Evolutionary conservation across 495 filamentous ascomycete species (phyloP), one percentile per base, ranked within the genome.

Genomic region (Pyrenula massariospora): DNA sequence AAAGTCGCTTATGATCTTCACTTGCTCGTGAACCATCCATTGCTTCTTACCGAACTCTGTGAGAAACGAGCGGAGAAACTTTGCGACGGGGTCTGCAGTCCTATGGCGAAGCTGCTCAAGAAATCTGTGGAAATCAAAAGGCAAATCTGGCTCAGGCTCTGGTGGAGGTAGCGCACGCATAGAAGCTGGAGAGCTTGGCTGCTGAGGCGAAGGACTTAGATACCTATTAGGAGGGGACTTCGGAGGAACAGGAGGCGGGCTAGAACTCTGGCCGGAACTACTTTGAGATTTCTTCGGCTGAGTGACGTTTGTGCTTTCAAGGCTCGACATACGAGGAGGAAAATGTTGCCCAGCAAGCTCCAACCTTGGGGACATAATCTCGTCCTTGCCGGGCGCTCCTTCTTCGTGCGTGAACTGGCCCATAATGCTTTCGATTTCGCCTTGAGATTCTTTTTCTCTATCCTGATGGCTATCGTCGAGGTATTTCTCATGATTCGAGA

Each of bases 1-100:
- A 63, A 99, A 99, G 65, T 99, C 93, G 56, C 88, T 83, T 58
- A 99, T 92, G 50, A 99, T 96, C 67, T 99, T 99, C 60, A 96
- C 91, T 68, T 99, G 93, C 69, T 99, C 93, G 65, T 97, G 93
- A 8, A 95, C 93, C 91, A 95, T 94, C 93, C 93, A 99, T 68
- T 96, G 94, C 62, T 89, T 88, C 71, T 99, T 99, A 11, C 86
- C 89, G 71, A 99, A 99, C 67, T 97, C 93, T 36, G 81, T 77
- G 12, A 99, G 74, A 65, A 99, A 99, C 3, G 92, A 96, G 50
- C 91, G 85, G 20, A 99, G 79, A 66, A 95, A 99, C 60, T 89
- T 88, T 12, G 93, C 94, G 1, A 99, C 92, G 3, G 93, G 94
- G 62, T 99, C 93, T 19, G 93, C 94, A 22, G 92, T 95, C 52